phyloP scores from a whole-genome alignment of 192 early-diverging fungal genomes.

The Gonapodya prolifera region DNA sequence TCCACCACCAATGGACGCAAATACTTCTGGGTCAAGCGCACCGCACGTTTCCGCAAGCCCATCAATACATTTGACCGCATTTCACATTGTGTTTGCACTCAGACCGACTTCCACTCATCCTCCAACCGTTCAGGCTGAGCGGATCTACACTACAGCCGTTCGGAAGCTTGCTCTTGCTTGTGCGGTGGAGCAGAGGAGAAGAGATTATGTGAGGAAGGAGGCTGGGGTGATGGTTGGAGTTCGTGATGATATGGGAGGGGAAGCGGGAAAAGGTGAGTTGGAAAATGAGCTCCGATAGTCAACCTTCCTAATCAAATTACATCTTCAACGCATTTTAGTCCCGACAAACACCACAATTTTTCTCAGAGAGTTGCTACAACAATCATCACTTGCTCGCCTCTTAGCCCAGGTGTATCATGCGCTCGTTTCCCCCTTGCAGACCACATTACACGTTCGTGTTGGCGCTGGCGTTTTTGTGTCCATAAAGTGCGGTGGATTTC shows the following conservation, averaged over 20 bases:
- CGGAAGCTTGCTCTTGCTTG: not conserved
- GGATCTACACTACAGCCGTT: no score
- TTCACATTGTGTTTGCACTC: no score
- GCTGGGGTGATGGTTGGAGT: not conserved
- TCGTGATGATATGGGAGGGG: not conserved
- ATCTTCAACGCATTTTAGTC: not conserved
- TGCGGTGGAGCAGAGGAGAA: not conserved
- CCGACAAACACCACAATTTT: not conserved
- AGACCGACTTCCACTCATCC: no score
- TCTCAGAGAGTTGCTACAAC: not conserved
- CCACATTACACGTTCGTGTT: not conserved
- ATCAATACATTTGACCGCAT: no score
- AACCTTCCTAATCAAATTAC: not conserved
- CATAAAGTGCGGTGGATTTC: not conserved
- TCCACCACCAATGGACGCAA: no score
- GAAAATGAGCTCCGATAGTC: no score
- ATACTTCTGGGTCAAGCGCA: no score
- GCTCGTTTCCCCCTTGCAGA: not conserved
- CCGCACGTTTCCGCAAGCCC: no score
- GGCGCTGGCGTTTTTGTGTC: not conserved
- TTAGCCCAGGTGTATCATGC: not conserved
- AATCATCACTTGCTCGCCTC: not conserved
- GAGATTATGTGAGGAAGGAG: not conserved
- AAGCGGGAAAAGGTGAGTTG: not conserved
- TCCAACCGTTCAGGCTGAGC: no score